Conservation (phyloP, 192 early-diverging fungal genomes). For the Coemansia sp. region DNA sequence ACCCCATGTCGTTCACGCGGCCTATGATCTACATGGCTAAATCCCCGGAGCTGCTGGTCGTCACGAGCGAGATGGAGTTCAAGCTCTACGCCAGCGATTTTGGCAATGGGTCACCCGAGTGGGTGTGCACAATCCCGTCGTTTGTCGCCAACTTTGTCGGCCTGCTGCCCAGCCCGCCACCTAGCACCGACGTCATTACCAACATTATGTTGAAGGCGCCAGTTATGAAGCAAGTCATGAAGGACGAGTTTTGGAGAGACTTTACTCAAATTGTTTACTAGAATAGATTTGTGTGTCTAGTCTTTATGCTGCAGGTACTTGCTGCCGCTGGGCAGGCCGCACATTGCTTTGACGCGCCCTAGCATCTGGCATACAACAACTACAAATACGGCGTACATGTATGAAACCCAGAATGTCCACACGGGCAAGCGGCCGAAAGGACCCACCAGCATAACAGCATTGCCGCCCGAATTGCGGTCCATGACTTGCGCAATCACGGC, state of each 20-base stretch:
- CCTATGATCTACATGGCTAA: slow-evolving; percentile 34
- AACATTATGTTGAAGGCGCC: slow-evolving; percentile 39
- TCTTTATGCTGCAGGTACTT: not conserved
- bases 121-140: slow-evolving; percentile 44
- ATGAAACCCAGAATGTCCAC: slow-evolving; percentile 17
- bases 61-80: slow-evolving; percentile 43
- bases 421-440: slow-evolving; percentile 21
- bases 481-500: slow-evolving; percentile 29
- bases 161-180: slow-evolving; percentile 44
- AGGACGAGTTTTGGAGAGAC: slow-evolving; percentile 36
- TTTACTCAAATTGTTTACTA: slow-evolving; percentile 39
- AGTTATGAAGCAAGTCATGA: slow-evolving; percentile 36
- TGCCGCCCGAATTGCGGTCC: slow-evolving; percentile 20
- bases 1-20: slow-evolving; percentile 38
- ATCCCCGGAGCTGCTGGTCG: slow-evolving; percentile 28
- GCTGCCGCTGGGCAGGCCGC: slow-evolving; percentile 12
- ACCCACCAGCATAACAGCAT: slow-evolving; percentile 25
- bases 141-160: slow-evolving; percentile 52
- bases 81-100: slow-evolving; percentile 42
- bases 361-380: not conserved
- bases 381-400: not conserved
- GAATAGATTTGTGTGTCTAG: not conserved
- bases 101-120: slow-evolving; percentile 42
- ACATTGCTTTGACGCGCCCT: not conserved
- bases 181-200: slow-evolving; percentile 35